These are phyloP conservation scores for Teratosphaeriaceae sp. DNA, from an alignment of 2,329 filamentous ascomycete species.

Conservation along the genomic window DNA sequence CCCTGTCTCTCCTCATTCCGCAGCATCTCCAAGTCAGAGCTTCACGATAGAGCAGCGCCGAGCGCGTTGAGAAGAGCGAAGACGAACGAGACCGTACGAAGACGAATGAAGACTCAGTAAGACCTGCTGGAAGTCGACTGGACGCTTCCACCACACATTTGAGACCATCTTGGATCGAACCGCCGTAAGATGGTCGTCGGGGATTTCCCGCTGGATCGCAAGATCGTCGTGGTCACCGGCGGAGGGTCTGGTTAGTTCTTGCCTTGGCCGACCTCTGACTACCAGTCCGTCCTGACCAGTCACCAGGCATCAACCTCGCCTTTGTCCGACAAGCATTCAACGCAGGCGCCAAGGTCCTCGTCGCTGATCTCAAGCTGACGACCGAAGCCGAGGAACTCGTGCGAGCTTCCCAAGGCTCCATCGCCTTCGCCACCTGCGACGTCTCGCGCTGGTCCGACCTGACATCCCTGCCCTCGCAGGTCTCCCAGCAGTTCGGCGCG, in stretches of 20 bases:
- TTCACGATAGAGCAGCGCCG: too few species aligned
- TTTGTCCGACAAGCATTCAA: constrained; percentile 15
- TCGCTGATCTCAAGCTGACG: constrained; percentile 30
- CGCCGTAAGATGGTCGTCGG: constrained; percentile 18
- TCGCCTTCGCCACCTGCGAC: constrained; percentile 28
- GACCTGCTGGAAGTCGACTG: background rate
- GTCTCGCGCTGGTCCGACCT: constrained; percentile 29
- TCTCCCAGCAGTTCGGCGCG: constrained; percentile 20
- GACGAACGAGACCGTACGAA: too few species aligned
- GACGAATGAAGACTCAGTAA: too few species aligned
- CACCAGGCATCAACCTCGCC: constrained; percentile 20
- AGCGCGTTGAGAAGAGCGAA: too few species aligned
- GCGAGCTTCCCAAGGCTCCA: constrained; percentile 7
- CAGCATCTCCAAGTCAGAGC: too few species aligned
- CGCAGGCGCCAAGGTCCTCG: constrained; percentile 26
- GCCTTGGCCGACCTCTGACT: too few species aligned
- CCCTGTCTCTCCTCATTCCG: too few species aligned
- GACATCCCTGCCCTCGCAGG: constrained; percentile 19
- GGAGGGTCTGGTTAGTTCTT: constrained; percentile 19
- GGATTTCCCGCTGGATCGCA: constrained; percentile 17
- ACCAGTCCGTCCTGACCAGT: background rate
- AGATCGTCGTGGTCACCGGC: constrained; percentile 21
- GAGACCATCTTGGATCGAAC: background rate
- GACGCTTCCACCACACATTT: too few species aligned
- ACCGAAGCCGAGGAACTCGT: constrained; percentile 25